Conservation (phyloP, 495 filamentous ascomycete genomes). For the Alectoria sarmentosa region DNA sequence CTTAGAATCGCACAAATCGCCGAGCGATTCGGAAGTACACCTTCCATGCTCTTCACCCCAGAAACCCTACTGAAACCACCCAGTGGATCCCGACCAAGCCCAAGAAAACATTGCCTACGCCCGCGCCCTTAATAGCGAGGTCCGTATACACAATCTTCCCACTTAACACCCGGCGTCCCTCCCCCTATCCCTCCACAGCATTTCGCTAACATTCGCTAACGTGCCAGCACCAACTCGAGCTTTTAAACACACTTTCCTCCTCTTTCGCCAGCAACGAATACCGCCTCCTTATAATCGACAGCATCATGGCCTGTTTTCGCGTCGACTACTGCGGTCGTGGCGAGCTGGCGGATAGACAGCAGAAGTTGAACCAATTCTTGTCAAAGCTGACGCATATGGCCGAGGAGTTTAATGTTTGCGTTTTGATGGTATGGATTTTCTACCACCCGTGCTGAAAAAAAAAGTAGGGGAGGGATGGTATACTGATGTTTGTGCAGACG, state of each 20-base stretch:
- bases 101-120: constrained; percentile 73
- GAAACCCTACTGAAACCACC: neutral
- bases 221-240: constrained; percentile 57
- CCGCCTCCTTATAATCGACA: constrained; percentile 68
- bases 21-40: constrained; percentile 56
- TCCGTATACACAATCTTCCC: constrained; percentile 11
- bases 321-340: constrained; percentile 70
- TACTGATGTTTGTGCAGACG: no score
- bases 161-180: no score
- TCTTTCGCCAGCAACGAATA: constrained; percentile 64
- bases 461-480: no score
- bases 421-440: constrained; percentile 52
- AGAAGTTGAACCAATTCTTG: constrained; percentile 67
- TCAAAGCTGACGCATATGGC: constrained; percentile 65
- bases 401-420: constrained; percentile 74
- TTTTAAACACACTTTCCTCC: constrained; percentile 58
- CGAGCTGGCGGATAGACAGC: constrained; percentile 69
- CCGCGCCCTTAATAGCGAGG: constrained; percentile 64
- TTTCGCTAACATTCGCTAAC: neutral
- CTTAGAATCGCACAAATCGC: constrained; percentile 60
- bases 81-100: constrained; percentile 53
- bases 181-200: neutral
- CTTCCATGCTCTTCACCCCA: neutral
- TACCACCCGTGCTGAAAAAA: neutral
- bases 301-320: constrained; percentile 72